Conservation (phyloP, 768 basidiomycete genomes). For the Phaffia tasmanica region DNA sequence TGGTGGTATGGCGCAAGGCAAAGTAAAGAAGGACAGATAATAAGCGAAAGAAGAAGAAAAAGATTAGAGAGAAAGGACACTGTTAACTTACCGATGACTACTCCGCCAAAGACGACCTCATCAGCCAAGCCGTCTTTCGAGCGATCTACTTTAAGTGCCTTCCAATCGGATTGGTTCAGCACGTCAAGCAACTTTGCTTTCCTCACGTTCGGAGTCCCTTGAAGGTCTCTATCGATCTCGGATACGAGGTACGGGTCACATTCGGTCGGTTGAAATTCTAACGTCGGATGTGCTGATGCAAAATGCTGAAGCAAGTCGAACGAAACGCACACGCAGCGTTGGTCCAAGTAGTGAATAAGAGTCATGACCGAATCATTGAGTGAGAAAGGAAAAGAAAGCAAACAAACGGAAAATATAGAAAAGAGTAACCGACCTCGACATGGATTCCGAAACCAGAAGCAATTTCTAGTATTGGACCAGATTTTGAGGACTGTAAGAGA, state of each 20-base stretch:
- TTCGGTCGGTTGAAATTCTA: constrained; percentile 6
- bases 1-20: background rate
- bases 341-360: too few relatives aligned
- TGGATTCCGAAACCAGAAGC: constrained; percentile 21
- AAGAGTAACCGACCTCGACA: background rate
- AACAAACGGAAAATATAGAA: background rate
- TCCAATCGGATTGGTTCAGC: too few relatives aligned
- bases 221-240: background rate
- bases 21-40: background rate
- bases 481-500: background rate
- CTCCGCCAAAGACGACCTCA: background rate
- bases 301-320: background rate
- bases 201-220: background rate
- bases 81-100: background rate
- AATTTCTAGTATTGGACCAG: constrained; percentile 11
- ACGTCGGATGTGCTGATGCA: constrained; percentile 2
- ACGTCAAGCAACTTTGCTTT: background rate
- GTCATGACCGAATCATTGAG: too few relatives aligned
- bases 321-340: too few relatives aligned
- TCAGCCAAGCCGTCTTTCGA: background rate
- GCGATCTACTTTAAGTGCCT: background rate
- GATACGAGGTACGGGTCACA: background rate
- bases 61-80: background rate
- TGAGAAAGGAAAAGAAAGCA: background rate
- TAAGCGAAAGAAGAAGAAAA: background rate